These are phyloP conservation scores for Solidago caesia DNA, from an alignment of 129 eudicot species.

Conservation along the genomic window DNA sequence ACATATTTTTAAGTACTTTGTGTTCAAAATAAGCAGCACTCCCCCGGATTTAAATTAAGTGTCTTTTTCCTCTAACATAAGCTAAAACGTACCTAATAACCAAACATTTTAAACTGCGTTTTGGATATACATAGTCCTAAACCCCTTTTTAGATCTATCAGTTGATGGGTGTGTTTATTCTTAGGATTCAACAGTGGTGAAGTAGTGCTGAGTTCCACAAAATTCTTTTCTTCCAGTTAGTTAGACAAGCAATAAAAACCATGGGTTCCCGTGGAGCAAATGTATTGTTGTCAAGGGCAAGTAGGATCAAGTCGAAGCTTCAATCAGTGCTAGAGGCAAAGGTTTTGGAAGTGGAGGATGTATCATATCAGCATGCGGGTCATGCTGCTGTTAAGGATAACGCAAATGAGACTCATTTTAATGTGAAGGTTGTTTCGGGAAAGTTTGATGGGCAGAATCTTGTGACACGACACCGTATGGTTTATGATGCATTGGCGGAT, in stretches of 20 bases:
- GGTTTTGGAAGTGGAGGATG: slow-evolving; percentile 46
- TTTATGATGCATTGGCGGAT: slow-evolving; percentile 59
- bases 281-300: slow-evolving; percentile 38
- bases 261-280: slow-evolving; percentile 42
- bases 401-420: slow-evolving; percentile 44
- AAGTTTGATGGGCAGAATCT: slow-evolving; percentile 60
- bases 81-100: too few species aligned
- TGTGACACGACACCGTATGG: slow-evolving; percentile 68
- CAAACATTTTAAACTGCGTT: too few species aligned
- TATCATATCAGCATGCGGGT: slow-evolving; percentile 43
- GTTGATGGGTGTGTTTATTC: neutral
- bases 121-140: too few species aligned
- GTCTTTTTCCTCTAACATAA: too few species aligned
- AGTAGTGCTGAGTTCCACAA: neutral
- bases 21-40: too few species aligned
- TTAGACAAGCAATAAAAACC: neutral
- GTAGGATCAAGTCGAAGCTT: slow-evolving; percentile 44
- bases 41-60: too few species aligned
- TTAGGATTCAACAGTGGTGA: neutral
- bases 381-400: slow-evolving; percentile 45
- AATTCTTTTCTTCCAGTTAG: slow-evolving; percentile 11
- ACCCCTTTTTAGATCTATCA: too few species aligned
- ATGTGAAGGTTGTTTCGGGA: slow-evolving; percentile 40
- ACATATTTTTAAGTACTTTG: too few species aligned
- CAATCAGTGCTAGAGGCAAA: slow-evolving; percentile 41